Evolutionary conservation across 2,329 filamentous ascomycete species (phyloP), one percentile per base, ranked within the genome.

Genomic region (Diplodia scrobiculata): DNA sequence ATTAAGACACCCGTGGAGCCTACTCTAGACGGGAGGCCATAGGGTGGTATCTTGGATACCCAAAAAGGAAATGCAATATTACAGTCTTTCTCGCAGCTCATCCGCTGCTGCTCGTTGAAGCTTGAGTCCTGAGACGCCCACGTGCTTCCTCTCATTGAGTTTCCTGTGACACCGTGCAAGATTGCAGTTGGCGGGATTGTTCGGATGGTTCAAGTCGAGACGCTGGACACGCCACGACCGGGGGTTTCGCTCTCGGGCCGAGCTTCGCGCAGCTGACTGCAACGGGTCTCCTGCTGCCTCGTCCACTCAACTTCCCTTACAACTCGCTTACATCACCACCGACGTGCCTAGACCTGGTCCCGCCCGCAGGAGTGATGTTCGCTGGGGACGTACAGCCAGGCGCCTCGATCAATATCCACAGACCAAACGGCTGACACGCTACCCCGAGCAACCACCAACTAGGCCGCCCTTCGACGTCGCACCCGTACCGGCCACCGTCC

Each of bases 41-140:
- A 55, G 54, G 55, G 14, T 34, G 38, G 58, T 62, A 50, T 62
- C 52, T 38, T 62, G 45, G 58, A 62, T 62, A 62, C 58, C 58
- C 29, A 14, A 62, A 62, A 59, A 32, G 48, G 55, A 48, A 62
- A 25, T 62, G n/a, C 58, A 50, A 36, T 21, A 50, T 50, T 62
- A 36, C 58, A 29, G 48, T 47, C n/a, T 36, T 50, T 29, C 10
- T 47, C 17, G 38, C 32, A 25, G 32, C 52, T 13, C 6, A 29
- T 53, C 5, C 25, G 7, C 10, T 10, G 25, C 25, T 4, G 25
- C 25, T 25, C 25, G 25, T 3, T 25, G 25, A 25, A 25, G 25
- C 25, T 25, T 25, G 25, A 25, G 25, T 2, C 25, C 25, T 25
- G 3, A 25, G 25, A 25, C 25, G 25, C 25, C 25, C 25, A 25